Conservation (phyloP, 805 yeast genomes). For the Teunomyces pallodes region DNA sequence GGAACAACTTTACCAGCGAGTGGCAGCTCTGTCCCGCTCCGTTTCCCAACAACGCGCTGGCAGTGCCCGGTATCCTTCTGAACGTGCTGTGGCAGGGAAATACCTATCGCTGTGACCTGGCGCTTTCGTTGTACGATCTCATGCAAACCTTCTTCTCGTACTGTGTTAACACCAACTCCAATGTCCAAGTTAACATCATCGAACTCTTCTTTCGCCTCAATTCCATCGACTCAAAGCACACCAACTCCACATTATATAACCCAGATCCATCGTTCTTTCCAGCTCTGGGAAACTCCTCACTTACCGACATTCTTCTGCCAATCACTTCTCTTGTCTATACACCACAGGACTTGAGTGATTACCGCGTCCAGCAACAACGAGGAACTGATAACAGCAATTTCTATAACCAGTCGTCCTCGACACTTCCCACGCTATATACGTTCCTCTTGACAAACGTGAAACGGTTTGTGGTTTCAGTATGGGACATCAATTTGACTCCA, state of each 20-base stretch:
- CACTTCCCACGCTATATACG: constrained; percentile 26
- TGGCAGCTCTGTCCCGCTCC: constrained; percentile 61
- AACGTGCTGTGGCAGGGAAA: constrained; percentile 26
- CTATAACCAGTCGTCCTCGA: constrained; percentile 20
- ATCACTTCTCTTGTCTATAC: constrained; percentile 22
- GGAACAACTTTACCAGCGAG: constrained; percentile 41
- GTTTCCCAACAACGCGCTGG: constrained; percentile 27
- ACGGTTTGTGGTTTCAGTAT: constrained; percentile 26
- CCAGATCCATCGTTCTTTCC: background rate
- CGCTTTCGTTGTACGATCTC: constrained; percentile 22
- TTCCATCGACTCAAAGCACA: constrained; percentile 11
- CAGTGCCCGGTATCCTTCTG: constrained; percentile 8
- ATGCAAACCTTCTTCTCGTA: constrained; percentile 18
- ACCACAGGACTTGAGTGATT: constrained; percentile 22
- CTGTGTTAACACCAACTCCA: constrained; percentile 28
- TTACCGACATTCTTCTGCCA: constrained; percentile 21
- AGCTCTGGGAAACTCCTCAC: constrained; percentile 26
- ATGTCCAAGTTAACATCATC: constrained; percentile 31
- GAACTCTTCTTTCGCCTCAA: constrained; percentile 28
- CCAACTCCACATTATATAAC: background rate
- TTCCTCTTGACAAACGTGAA: constrained; percentile 27
- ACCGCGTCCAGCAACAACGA: constrained; percentile 2
- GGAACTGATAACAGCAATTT: constrained; percentile 5
- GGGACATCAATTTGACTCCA: constrained; percentile 18
- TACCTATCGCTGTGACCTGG: constrained; percentile 27